Evolutionary conservation across 2,329 filamentous ascomycete species (phyloP), one percentile per base, ranked within the genome.

Genomic region (Apiospora marii): DNA sequence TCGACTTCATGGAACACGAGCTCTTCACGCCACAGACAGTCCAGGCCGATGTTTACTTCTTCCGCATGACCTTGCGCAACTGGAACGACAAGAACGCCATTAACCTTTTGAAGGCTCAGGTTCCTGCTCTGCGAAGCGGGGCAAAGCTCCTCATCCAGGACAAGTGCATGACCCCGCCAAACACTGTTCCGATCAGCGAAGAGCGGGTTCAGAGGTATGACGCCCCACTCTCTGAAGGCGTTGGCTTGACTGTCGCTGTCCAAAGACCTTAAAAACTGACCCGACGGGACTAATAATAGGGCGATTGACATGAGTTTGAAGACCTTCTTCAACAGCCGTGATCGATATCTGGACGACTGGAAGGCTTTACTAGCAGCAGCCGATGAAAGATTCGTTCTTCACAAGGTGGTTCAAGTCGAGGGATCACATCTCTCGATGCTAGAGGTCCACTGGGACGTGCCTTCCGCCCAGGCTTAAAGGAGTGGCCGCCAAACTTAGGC

Each of bases 381-480:
- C 0, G 67, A 68, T 34, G 41, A 44, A 19, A 46, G n/a, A 13
- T 68, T 68, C n/a, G 67, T 68, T 13, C 44, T 68, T 5, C 67
- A 68, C 4, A 27, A 12, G 41, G 67, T 68, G 41, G 67, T 68
- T n/a, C 67, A 68, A 41, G 19, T 68, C 13, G 27, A 68, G 13
- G 67, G 67, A 44, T 68, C 41, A 22, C 41, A 22, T 10, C 67
- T 68, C 13, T 44, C 67, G 41, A 68, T 68, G 41, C 41, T 68
- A 2, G 67, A 68, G 41, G 67, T 68, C n/a, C 67, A 44, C 44
- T 68, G 67, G 67, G 41, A 68, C 71, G 74, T 72, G 72, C 68
- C 69, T 90, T 12, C 16, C 30, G 53, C 10, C 53, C 10, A n/a
- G 53, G 30, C 30, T 30, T 61, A 61, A 37, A 37, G 27, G 27